These are phyloP conservation scores for Pyricularia pennisetigena DNA, from an alignment of 2,329 filamentous ascomycete species.

Conservation along the genomic window DNA sequence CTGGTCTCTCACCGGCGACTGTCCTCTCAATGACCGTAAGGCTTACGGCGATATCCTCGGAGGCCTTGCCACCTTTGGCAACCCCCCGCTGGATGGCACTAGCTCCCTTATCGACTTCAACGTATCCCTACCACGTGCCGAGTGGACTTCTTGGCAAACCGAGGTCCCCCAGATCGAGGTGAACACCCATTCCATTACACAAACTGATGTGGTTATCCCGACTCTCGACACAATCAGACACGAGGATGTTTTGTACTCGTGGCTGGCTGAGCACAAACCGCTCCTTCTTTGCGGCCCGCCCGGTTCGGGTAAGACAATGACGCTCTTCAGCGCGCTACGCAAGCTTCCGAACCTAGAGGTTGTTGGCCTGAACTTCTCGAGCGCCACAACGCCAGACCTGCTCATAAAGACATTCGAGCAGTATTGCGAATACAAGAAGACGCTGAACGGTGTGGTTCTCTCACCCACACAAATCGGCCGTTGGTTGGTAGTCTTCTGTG, in stretches of 20 bases:
- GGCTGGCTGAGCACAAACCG: constrained; percentile 97
- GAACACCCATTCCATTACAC: constrained; percentile 95
- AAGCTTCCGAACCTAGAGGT: constrained; percentile 99
- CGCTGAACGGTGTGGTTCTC: constrained; percentile 87
- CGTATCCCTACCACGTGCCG: constrained; percentile 72
- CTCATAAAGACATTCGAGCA: constrained; percentile 99
- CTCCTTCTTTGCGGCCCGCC: constrained; percentile 92
- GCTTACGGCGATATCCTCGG: constrained; percentile 78
- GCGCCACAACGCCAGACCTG: constrained; percentile 92
- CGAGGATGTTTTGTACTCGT: constrained; percentile 98
- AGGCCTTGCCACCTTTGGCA: constrained; percentile 74
- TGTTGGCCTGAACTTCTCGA: constrained; percentile 98
- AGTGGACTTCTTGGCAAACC: constrained; percentile 90
- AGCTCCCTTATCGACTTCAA: constrained; percentile 94
- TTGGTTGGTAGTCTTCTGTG: constrained; percentile 98
- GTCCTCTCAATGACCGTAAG: constrained; percentile 79
- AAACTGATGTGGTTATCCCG: constrained; percentile 97
- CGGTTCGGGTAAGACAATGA: constrained; percentile 99
- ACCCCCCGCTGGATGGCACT: constrained; percentile 66
- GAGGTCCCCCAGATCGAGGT: constrained; percentile 92
- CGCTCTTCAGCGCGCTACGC: constrained; percentile 89
- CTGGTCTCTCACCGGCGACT: constrained; percentile 95
- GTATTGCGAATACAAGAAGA: constrained; percentile 99
- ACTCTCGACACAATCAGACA: constrained; percentile 95
- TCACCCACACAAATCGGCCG: constrained; percentile 93